Evolutionary conservation across 2,329 filamentous ascomycete species (phyloP), one percentile per base, ranked within the genome.

Genomic region (Monilinia aucupariae): DNA sequence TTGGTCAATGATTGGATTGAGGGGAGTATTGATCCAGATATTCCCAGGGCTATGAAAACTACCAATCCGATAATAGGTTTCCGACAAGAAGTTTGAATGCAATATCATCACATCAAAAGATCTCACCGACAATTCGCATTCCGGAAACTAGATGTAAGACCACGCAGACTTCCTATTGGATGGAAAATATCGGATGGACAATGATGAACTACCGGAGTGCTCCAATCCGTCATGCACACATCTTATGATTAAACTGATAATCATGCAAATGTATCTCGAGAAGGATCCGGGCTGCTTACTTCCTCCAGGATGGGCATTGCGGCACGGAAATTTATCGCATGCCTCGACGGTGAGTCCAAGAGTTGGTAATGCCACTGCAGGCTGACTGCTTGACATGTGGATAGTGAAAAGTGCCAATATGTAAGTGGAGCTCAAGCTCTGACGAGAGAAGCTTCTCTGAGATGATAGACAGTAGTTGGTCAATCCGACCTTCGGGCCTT

Each of bases 291-390:
- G 41, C 59, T 47, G 49, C 49, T 61, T 61, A 61, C 50, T 55
- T 32, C 48, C 27, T n/a, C 9, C 22, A 10, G 27, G 27, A 32
- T 25, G 49, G 39, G 39, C 39, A 30, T 39, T 47, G 41, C 53
- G 41, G 53, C 53, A 56, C 48, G 58, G 58, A 43, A 32, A 37
- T n/a, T 25, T 47, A 3, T 47, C 13, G 47, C 27, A 34, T 34
- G 59, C 49, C 27, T 34, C 34, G 10, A 52, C 39, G 39, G 49
- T 43, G 48, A 61, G 59, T 41, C 34, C 39, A 32, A 30, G 15
- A 25, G 37, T 54, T 45, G 59, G 39, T 54, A 25, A 61, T 61
- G 15, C 39, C 13, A 47, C 59, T 54, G 59, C 59, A 61, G 48
- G 59, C 59, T 61, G 45, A 61, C 39, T 12, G 37, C 59, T 61